These are phyloP conservation scores for Aspergillus puulaauensis DNA, from an alignment of 2,329 filamentous ascomycete genomes.

Conservation along the genomic window DNA sequence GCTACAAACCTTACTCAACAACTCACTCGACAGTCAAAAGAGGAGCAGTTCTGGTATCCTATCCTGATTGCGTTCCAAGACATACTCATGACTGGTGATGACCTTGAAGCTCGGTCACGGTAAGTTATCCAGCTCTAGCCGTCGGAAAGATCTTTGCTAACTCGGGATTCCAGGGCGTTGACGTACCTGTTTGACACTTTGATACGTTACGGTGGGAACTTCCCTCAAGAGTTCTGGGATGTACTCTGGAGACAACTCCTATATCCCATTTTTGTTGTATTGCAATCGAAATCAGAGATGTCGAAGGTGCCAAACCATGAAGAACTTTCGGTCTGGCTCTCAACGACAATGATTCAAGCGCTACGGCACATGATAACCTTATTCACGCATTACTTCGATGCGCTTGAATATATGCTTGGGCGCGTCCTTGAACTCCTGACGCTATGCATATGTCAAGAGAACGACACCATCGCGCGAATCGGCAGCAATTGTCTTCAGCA, in stretches of 20 bases:
- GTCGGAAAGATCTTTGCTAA: slow-evolving; percentile 14
- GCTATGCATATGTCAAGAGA: slow-evolving; percentile 97
- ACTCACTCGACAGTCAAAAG: slow-evolving; percentile 78
- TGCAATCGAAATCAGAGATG: slow-evolving; percentile 96
- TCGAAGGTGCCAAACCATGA: slow-evolving; percentile 93
- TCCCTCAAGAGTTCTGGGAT: slow-evolving; percentile 95
- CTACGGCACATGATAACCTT: slow-evolving; percentile 97
- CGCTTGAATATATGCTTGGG: slow-evolving; percentile 95
- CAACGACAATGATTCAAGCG: slow-evolving; percentile 98
- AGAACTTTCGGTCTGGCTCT: slow-evolving; percentile 96
- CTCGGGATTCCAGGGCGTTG: slow-evolving; percentile 58
- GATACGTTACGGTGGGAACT: slow-evolving; percentile 84
- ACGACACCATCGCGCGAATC: slow-evolving; percentile 96
- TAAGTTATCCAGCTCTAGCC: slow-evolving; percentile 23
- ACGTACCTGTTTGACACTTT: slow-evolving; percentile 97
- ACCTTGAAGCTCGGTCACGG: slow-evolving; percentile 85
- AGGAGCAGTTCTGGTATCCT: slow-evolving; percentile 98
- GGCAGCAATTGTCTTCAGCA: slow-evolving; percentile 98
- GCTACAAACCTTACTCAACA: slow-evolving; percentile 57
- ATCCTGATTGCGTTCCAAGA: slow-evolving; percentile 98
- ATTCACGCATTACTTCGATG: slow-evolving; percentile 97
- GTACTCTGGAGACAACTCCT: slow-evolving; percentile 95
- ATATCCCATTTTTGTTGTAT: slow-evolving; percentile 97
- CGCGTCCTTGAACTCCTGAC: slow-evolving; percentile 93
- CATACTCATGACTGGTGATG: slow-evolving; percentile 97